These are phyloP conservation scores for Calonectria leucothoes DNA, from an alignment of 2,329 filamentous ascomycete genomes.

Conservation along the genomic window DNA sequence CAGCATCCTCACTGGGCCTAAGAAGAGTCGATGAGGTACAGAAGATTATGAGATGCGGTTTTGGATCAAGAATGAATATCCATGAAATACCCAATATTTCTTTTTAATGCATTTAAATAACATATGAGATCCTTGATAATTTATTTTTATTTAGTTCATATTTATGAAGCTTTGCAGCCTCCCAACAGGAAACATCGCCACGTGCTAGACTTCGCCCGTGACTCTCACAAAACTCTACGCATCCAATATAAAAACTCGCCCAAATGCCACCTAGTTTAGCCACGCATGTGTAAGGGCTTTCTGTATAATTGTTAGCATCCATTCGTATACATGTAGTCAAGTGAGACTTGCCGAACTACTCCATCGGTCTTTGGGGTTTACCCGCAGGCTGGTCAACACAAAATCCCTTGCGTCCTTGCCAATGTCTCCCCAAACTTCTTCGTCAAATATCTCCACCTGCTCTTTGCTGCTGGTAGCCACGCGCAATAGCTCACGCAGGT, in stretches of 20 bases:
- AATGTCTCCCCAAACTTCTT: neutral
- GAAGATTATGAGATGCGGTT: neutral
- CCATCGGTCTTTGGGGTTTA: neutral
- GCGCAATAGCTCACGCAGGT: neutral
- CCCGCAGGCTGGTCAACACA: neutral
- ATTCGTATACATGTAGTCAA: neutral
- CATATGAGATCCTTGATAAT: neutral
- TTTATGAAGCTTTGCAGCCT: neutral
- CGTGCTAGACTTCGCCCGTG: neutral
- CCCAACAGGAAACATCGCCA: neutral
- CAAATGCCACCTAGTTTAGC: neutral
- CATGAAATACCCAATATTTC: no score
- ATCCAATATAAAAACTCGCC: neutral
- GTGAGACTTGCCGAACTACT: neutral
- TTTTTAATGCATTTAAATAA: neutral
- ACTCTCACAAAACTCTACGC: neutral
- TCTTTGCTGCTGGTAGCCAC: neutral
- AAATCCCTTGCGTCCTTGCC: neutral
- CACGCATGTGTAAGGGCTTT: neutral
- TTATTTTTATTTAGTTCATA: neutral
- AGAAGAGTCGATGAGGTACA: neutral
- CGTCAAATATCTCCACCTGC: neutral
- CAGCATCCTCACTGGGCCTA: constrained; percentile 5
- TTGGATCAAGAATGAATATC: neutral
- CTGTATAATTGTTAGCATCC: neutral